Percentiles rank a stretch among this genome's conserved stretches.
phyloP scores from a whole-genome alignment of 768 basidiomycete species.

The Boletus rubescentipes region DNA sequence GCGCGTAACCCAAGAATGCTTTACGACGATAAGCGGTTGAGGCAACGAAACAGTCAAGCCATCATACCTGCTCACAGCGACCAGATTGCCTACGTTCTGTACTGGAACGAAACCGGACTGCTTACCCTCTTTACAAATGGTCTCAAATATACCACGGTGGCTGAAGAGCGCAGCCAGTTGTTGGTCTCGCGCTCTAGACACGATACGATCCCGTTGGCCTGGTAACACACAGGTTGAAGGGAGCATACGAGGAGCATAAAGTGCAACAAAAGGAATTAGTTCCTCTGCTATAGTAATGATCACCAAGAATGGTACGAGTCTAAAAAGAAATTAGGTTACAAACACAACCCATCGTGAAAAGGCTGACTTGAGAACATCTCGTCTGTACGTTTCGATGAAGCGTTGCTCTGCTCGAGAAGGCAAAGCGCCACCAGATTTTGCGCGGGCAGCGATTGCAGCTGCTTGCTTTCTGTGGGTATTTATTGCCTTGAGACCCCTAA shows the following conservation, averaged over 20 bases:
- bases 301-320: slow-evolving; percentile 77
- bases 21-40: slow-evolving; percentile 28
- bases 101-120: slow-evolving; percentile 28
- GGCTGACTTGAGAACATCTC: slow-evolving; percentile 69
- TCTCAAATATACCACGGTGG: slow-evolving; percentile 39
- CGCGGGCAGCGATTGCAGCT: slow-evolving; percentile 52
- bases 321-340: slow-evolving; percentile 9
- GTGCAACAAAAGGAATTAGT: slow-evolving; percentile 76
- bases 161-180: slow-evolving; percentile 42
- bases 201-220: slow-evolving; percentile 69
- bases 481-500: slow-evolving; percentile 70
- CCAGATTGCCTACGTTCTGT: slow-evolving; percentile 18
- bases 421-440: slow-evolving; percentile 57
- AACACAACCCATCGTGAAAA: neutral
- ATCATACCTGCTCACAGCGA: slow-evolving; percentile 60
- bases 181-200: slow-evolving; percentile 46
- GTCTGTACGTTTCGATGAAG: slow-evolving; percentile 62
- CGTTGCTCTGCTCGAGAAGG: slow-evolving; percentile 68
- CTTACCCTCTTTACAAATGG: slow-evolving; percentile 34
- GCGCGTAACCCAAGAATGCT: slow-evolving; percentile 40
- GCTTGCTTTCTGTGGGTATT: slow-evolving; percentile 58
- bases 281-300: slow-evolving; percentile 78
- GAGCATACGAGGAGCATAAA: slow-evolving; percentile 81
- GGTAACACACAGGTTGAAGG: slow-evolving; percentile 87
- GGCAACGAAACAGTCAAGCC: neutral